Evolutionary conservation across 2,329 filamentous ascomycete species (phyloP).

Genomic region (Escovopsis sp.): DNA sequence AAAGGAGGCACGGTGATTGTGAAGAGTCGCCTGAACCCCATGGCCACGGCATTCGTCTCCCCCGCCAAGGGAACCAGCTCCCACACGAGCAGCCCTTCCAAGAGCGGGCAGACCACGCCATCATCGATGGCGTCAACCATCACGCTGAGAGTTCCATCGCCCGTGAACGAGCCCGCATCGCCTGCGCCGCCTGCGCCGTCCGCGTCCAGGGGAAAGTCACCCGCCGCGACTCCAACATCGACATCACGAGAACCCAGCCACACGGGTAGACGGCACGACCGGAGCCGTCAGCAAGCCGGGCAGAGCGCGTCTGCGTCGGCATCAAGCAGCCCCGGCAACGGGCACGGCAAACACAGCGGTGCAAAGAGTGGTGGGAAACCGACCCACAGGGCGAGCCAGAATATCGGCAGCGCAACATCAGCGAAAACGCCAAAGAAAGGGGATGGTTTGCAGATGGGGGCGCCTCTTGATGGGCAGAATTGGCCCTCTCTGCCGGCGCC

Average conservation of each 20-base stretch:
- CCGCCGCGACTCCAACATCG: too few relatives aligned
- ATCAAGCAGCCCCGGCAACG: not conserved
- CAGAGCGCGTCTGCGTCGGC: not conserved
- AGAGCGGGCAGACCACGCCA: not conserved
- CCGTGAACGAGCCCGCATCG: not conserved
- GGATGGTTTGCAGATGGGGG: not conserved
- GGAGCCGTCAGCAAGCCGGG: not conserved
- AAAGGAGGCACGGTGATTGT: not conserved
- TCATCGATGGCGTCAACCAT: not conserved
- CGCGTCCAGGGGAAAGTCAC: too few relatives aligned
- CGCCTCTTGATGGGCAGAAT: constrained; percentile 7
- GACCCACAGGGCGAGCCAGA: not conserved
- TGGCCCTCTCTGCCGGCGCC: constrained; percentile 13
- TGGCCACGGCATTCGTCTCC: constrained; percentile 4
- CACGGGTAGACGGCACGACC: too few relatives aligned
- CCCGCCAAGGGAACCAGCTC: not conserved
- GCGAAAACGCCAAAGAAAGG: not conserved
- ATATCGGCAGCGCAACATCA: not conserved
- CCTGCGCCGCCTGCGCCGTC: too few relatives aligned
- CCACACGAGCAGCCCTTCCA: not conserved
- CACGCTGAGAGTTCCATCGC: not conserved
- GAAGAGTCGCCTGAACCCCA: constrained; percentile 5
- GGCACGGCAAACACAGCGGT: not conserved
- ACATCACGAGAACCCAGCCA: too few relatives aligned
- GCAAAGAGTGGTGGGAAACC: not conserved